phyloP scores from a whole-genome alignment of 2,329 filamentous ascomycete genomes.

The Phialemonium atrogriseum region DNA sequence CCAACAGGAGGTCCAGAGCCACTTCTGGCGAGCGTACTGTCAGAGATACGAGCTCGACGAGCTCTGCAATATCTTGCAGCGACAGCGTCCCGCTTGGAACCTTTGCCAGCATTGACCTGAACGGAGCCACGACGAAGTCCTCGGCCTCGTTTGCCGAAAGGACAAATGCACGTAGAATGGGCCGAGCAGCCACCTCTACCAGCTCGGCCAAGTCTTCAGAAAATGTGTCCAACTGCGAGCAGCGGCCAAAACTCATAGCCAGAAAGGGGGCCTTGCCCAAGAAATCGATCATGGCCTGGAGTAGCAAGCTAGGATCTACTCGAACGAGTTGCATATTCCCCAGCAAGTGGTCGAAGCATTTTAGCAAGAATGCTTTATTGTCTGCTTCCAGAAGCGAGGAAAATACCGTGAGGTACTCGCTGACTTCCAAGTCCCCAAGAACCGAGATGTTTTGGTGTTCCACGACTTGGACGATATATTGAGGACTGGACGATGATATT shows the following conservation, averaged over 20 bases:
- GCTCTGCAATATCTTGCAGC: slow-evolving; percentile 15
- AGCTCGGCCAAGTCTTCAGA: slow-evolving; percentile 10
- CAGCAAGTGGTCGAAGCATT: slow-evolving; percentile 6
- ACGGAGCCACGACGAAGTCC: slow-evolving; percentile 18
- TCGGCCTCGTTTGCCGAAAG: slow-evolving; percentile 15
- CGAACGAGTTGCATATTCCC: no score
- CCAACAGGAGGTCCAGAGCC: slow-evolving; percentile 19
- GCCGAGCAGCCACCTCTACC: slow-evolving; percentile 1
- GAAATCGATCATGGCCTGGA: slow-evolving; percentile 12
- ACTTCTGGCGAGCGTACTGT: slow-evolving; percentile 20
- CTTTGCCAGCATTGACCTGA: slow-evolving; percentile 17
- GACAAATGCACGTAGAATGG: slow-evolving; percentile 10
- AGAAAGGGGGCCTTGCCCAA: slow-evolving; percentile 9
- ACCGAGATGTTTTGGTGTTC: no score
- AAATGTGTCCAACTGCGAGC: slow-evolving; percentile 8
- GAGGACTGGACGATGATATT: not conserved
- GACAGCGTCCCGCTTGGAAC: slow-evolving; percentile 16
- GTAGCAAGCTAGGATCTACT: slow-evolving; percentile 8
- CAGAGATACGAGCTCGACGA: slow-evolving; percentile 23
- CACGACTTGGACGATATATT: no score
- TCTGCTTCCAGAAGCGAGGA: slow-evolving; percentile 8
- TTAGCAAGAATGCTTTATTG: slow-evolving; percentile 5
- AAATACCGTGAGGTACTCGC: slow-evolving; percentile 14
- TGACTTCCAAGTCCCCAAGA: no score
- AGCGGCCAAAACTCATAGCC: slow-evolving; percentile 12